Conservation (phyloP, 192 early-diverging fungal genomes). For the Allomyces arbusculus region DNA sequence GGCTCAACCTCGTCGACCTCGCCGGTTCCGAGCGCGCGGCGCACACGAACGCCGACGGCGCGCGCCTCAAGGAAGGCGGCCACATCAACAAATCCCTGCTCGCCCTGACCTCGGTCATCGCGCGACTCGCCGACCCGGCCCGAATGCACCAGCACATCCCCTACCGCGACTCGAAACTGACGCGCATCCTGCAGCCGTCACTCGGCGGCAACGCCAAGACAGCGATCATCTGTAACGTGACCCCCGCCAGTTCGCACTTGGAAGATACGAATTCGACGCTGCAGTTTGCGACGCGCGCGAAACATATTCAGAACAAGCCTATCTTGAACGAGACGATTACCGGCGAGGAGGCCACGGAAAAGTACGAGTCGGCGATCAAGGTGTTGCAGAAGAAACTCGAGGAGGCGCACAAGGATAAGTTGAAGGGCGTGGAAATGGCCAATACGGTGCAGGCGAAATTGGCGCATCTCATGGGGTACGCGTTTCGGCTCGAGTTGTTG, state of each 20-base stretch:
- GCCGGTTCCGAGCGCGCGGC: conserved; percentile 89
- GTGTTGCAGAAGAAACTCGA: no score
- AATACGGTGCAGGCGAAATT: no score
- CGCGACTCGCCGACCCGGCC: conserved; percentile 39
- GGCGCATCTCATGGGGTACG: no score
- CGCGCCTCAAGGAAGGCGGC: conserved; percentile 77
- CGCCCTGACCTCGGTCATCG: conserved; percentile 79
- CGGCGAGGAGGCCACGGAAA: no score
- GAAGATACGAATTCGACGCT: conserved; percentile 83
- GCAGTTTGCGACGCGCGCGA: conserved; percentile 83
- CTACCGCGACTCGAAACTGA: conserved; percentile 92
- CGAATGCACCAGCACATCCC: conserved; percentile 51
- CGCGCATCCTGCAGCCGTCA: conserved; percentile 77
- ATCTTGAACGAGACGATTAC: conserved; percentile 46
- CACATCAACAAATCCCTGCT: conserved; percentile 83
- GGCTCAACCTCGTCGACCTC: conserved; percentile 77
- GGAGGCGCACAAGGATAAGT: no score
- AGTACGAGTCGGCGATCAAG: no score
- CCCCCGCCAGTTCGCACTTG: conserved; percentile 45
- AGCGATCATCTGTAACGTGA: conserved; percentile 80
- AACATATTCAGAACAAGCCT: conserved; percentile 67
- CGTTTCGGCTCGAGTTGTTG: no score
- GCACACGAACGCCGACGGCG: conserved; percentile 24
- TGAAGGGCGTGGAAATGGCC: no score
- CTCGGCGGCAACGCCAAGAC: conserved; percentile 75